Evolutionary conservation across 345 rosid species (phyloP), one percentile per base, ranked within the genome.

Genomic region (Populus davidiana): DNA sequence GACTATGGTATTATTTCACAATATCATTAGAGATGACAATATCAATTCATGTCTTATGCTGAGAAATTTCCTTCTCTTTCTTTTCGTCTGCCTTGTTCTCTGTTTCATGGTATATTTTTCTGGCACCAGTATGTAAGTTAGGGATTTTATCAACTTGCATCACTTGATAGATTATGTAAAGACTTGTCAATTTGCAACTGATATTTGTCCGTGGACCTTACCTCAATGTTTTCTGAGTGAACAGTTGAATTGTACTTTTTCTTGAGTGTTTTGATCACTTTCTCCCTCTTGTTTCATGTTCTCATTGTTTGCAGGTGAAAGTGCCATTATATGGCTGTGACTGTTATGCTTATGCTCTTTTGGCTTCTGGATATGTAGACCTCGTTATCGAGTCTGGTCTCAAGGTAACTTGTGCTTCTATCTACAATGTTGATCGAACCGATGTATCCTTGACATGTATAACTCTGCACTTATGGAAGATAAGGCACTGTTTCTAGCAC

Each of bases 291-390:
- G 20, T 72, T 72, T 44, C 8, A 16, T 18, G 14, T 29, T 29
- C 29, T 72, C 69, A 29, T 49, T 47, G 31, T 20, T 83, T 77
- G 65, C 85, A 93, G 99, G 98, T 96, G 67, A 96, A 93, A 75
- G 90, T 92, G 73, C 93, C 98, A 35, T 70, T 96, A 79, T 96
- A 96, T 77, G 98, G 99, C 54, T 93, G 99, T 80, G 99, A 96
- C 83, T 96, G 99, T 88, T 93, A 96, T 54, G 98, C 98, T 71
- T 96, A 91, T 82, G 98, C 99, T 49, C 97, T 96, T 73, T 67
- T 96, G 86, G 94, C 99, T 77, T 93, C 98, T 64, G 99, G 99
- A 73, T 88, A 71, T 74, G 99, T 96, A 67, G 99, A 96, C 91
- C 96, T 93, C 69, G 99, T 93, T 47, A 80, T 93, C 17, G 99